Conservation (phyloP, 225 moss, liverwort and hornwort species). For the Ulota crispa region DNA sequence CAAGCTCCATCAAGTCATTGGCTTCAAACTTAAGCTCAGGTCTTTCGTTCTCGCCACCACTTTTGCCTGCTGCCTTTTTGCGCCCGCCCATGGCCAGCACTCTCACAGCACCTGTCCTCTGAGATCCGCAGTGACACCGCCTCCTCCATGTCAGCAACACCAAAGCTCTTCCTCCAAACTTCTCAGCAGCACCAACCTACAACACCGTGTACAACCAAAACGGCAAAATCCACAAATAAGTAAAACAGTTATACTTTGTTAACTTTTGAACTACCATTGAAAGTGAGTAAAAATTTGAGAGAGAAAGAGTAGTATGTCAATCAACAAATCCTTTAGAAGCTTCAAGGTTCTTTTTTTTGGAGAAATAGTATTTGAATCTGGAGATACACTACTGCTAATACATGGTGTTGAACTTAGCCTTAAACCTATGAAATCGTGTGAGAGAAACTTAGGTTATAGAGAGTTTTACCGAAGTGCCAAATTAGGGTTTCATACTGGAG, state of each 20-base stretch:
- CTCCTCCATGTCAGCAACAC: slow-evolving; percentile 37
- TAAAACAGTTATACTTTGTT: too few species aligned
- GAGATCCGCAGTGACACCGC: slow-evolving; percentile 22
- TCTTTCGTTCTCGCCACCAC: slow-evolving; percentile 29
- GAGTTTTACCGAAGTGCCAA: neutral
- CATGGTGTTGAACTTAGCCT: neutral
- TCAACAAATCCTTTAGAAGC: neutral
- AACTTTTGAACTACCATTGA: neutral
- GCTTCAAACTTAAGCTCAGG: slow-evolving; percentile 57
- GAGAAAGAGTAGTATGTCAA: neutral
- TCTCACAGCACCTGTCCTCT: slow-evolving; percentile 24
- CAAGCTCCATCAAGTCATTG: slow-evolving; percentile 71
- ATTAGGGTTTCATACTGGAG: neutral
- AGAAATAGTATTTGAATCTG: too few species aligned
- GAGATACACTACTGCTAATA: neutral
- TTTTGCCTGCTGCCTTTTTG: slow-evolving; percentile 41
- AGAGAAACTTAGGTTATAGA: too few species aligned
- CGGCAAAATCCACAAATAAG: neutral
- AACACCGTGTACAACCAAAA: neutral
- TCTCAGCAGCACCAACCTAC: slow-evolving; percentile 41
- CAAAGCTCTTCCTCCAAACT: slow-evolving; percentile 17
- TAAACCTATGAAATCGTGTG: neutral
- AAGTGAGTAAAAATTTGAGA: neutral
- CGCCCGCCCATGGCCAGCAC: slow-evolving; percentile 40
- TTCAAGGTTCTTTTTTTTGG: neutral